phyloP scores from a whole-genome alignment of 345 rosid species.

The Linum tenue region DNA sequence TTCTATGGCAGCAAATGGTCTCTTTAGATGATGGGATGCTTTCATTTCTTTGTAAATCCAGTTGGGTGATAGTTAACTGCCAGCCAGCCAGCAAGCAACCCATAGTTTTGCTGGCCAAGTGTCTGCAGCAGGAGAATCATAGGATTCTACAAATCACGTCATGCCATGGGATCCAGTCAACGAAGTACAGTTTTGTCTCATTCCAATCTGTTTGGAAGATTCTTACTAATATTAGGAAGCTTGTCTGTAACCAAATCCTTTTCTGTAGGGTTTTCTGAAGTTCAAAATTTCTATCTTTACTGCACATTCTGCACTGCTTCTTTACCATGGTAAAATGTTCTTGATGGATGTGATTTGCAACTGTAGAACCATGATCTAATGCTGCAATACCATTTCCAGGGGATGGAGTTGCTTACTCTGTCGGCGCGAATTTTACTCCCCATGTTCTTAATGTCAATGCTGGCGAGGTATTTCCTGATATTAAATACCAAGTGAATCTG shows the following conservation, averaged over 20 bases:
- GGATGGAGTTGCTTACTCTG: slow-evolving; percentile 41
- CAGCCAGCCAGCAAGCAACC: too few relatives aligned
- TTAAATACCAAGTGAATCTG: neutral
- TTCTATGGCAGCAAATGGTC: neutral
- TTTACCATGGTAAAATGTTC: too few relatives aligned
- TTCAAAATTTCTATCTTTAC: too few relatives aligned
- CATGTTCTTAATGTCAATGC: slow-evolving; percentile 73
- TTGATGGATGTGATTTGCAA: slow-evolving; percentile 2
- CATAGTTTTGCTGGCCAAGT: too few relatives aligned
- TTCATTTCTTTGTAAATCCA: too few relatives aligned
- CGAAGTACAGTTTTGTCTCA: neutral
- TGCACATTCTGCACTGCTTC: too few relatives aligned
- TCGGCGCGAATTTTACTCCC: slow-evolving; percentile 68
- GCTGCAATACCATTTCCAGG: slow-evolving; percentile 24
- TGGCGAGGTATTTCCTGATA: slow-evolving; percentile 57
- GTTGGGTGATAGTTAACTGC: too few relatives aligned
- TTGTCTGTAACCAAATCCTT: neutral
- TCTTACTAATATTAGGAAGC: neutral
- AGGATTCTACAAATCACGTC: neutral
- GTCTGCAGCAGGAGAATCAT: neutral
- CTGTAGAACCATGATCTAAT: slow-evolving; percentile 12
- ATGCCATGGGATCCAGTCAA: neutral
- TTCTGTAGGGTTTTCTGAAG: neutral
- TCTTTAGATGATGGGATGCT: too few relatives aligned
- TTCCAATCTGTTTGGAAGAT: neutral